A percentile compares a stretch with the other conserved stretches of the same genome.
Evolutionary conservation across 768 basidiomycete genomes (phyloP).

Genomic region (Mycena haematopus): DNA sequence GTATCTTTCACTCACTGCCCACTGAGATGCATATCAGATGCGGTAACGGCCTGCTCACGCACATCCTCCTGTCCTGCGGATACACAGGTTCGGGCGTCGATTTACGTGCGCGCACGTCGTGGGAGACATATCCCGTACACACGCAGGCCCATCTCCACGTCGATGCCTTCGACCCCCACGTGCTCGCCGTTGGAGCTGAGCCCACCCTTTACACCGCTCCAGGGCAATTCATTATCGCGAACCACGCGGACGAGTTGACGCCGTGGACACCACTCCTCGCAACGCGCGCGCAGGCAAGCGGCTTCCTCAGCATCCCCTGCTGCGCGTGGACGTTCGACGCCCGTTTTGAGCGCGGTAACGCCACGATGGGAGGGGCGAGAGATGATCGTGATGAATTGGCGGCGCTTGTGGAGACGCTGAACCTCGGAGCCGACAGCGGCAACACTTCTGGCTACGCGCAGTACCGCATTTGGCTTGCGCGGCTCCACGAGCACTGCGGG

Average conservation of each 20-base stretch:
- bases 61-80: constrained; percentile 85
- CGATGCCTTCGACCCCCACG: constrained; percentile 72
- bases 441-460: constrained; percentile 74
- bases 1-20: background rate
- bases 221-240: constrained; percentile 84
- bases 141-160: constrained; percentile 72
- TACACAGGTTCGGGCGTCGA: constrained; percentile 88
- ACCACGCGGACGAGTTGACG: constrained; percentile 96
- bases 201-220: constrained; percentile 40
- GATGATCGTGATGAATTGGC: background rate
- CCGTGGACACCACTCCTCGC: constrained; percentile 92
- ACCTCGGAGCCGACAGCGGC: constrained; percentile 67
- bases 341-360: constrained; percentile 59
- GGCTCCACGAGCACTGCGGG: constrained; percentile 73
- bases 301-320: constrained; percentile 88
- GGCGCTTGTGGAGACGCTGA: constrained; percentile 49
- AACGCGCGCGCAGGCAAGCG: constrained; percentile 61
- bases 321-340: constrained; percentile 85
- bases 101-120: constrained; percentile 83
- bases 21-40: constrained; percentile 55
- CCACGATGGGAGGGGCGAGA: constrained; percentile 30
- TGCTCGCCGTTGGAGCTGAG: constrained; percentile 21
- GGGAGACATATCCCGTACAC: constrained; percentile 72
- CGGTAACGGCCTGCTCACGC: constrained; percentile 91
- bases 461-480: constrained; percentile 89